Evolutionary conservation across 148 eudicot genomes (phyloP), one percentile per base, ranked within the genome.

Genomic region (Amaranthus palmeri): DNA sequence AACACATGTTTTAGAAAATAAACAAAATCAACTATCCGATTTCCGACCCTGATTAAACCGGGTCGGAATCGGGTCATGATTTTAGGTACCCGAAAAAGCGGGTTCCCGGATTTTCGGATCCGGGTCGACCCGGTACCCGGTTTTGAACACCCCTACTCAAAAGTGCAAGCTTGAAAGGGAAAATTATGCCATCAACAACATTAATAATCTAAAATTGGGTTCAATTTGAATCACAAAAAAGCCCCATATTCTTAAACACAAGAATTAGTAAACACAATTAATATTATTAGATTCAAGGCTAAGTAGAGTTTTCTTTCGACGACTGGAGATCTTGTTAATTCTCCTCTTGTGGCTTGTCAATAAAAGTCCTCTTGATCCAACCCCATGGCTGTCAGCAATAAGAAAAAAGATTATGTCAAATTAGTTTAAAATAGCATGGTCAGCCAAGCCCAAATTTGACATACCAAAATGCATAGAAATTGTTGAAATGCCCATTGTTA

Each of bases 351-450:
- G 75, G 63, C 79, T 81, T 86, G 74, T 81, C 86, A 10, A 86
- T 59, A 69, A 86, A 76, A 61, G 89, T 83, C 72, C 63, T 81
- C 80, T 72, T 82, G 55, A 81, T 77, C 78, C 76, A 83, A 72
- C 80, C 82, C 74, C 79, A 86, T 36, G 85, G 85, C 89, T 83
- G 82, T 43, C 10, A 71, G 45, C 57, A 69, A 54, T 6, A 73
- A 52, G 51, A 43, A 10, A 67, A 72, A 8, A 25, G 36, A 25
- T 25, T 25, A 68, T 14, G 70, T 69, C 8, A 73, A 57, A 4
- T 10, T 8, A 45, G 49, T 56, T 36, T 54, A 14, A 41, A 54
- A 12, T 0, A 9, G 4, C 12, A 62, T 44, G 17, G 44, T 43
- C 18, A 62, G 36, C 36, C 36, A 25, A 25, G 36, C 36, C 2